phyloP scores from a whole-genome alignment of 2,329 filamentous ascomycete species.

The Xylaria arbuscula region DNA sequence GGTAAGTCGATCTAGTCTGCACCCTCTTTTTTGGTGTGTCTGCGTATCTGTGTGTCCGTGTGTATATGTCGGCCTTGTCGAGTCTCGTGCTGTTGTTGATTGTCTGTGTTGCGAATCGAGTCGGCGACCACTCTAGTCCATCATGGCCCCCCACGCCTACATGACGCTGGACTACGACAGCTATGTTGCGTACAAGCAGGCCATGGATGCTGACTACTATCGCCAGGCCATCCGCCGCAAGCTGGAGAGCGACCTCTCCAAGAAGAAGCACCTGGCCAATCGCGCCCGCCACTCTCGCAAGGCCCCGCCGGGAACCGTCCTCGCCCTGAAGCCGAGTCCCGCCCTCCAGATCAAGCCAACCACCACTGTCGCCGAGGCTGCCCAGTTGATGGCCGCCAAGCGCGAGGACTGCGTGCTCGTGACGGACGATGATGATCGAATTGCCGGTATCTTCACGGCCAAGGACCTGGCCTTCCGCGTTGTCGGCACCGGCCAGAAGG shows the following conservation, averaged over 20 bases:
- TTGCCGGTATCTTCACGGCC: constrained; percentile 98
- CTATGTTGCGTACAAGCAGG: constrained; percentile 30
- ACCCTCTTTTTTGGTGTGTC: constrained; percentile 30
- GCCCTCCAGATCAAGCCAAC: constrained; percentile 97
- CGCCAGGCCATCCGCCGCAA: constrained; percentile 91
- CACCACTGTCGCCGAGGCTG: constrained; percentile 94
- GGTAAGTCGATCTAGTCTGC: constrained; percentile 66
- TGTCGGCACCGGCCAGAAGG: constrained; percentile 89
- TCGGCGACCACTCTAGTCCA: background rate
- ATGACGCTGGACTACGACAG: constrained; percentile 34
- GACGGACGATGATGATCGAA: constrained; percentile 96
- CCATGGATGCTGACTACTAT: constrained; percentile 50
- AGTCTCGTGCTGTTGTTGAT: too few relatives aligned
- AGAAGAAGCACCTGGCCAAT: constrained; percentile 87
- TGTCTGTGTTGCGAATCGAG: constrained; percentile 1
- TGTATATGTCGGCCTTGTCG: constrained; percentile 2
- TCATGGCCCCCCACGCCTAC: constrained; percentile 26
- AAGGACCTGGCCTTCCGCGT: constrained; percentile 98
- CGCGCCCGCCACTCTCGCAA: constrained; percentile 89
- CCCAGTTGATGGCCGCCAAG: constrained; percentile 98
- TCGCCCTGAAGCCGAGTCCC: constrained; percentile 93
- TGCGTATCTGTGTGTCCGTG: constrained; percentile 9
- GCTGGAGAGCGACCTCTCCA: constrained; percentile 96
- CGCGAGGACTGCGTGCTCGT: constrained; percentile 97
- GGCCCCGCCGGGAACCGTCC: constrained; percentile 93